A percentile compares a stretch with the other conserved stretches of the same genome.
These are phyloP conservation scores for Acacia concinna DNA, from an alignment of 331 rosid species.

Conservation along the genomic window DNA sequence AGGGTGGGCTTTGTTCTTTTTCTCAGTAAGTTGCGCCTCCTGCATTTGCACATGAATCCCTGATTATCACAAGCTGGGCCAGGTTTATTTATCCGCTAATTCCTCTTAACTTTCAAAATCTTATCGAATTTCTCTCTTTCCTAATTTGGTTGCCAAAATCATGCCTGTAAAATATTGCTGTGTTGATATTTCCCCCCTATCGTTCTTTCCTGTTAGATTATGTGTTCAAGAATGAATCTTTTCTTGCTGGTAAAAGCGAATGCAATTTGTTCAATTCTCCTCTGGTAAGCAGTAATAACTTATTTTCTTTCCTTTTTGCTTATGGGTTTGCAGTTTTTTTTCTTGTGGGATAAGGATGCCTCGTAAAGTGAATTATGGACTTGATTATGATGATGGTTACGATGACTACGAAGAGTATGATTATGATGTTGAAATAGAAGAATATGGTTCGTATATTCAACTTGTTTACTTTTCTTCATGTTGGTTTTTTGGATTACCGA, in stretches of 20 bases:
- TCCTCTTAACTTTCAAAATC: not conserved
- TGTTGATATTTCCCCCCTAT: not conserved
- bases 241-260: no score
- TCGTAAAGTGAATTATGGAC: constrained; percentile 63
- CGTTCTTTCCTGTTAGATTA: not conserved
- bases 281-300: not conserved
- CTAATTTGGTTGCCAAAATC: not conserved
- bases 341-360: constrained; percentile 55
- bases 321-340: constrained; percentile 34
- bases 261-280: not conserved
- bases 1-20: not conserved
- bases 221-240: not conserved
- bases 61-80: not conserved
- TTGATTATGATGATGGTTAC: constrained; percentile 65
- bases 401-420: constrained; percentile 55
- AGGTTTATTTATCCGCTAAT: not conserved
- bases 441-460: constrained; percentile 44
- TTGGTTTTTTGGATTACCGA: not conserved
- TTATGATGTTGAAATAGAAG: constrained; percentile 49
- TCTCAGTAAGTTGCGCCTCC: not conserved
- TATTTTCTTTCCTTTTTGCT: not conserved
- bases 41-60: not conserved
- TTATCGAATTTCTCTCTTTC: not conserved
- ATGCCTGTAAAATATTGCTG: not conserved
- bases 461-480: not conserved